These are phyloP conservation scores for Leccinellum rugosiceps DNA, from an alignment of 768 basidiomycete genomes.

Conservation along the genomic window DNA sequence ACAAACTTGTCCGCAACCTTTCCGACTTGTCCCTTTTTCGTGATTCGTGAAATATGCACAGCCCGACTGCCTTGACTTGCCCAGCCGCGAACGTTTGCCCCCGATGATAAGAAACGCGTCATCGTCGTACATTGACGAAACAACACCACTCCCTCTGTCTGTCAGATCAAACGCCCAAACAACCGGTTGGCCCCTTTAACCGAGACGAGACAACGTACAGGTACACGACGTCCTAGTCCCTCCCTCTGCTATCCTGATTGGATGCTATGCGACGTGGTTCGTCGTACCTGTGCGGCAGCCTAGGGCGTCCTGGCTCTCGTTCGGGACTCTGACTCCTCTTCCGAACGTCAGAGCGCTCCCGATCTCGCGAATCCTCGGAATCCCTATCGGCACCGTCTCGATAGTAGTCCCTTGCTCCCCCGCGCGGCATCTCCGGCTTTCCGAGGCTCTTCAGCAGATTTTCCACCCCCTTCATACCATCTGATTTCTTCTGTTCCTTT, in stretches of 20 bases:
- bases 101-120: background rate
- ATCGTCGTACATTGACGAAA: background rate
- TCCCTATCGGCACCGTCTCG: conserved; percentile 12
- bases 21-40: background rate
- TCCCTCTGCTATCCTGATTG: background rate
- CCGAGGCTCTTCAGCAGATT: conserved; percentile 53
- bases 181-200: background rate
- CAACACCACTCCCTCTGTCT: background rate
- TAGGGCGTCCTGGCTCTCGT: conserved; percentile 5
- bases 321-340: conserved; percentile 20
- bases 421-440: conserved; percentile 21
- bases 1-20: background rate
- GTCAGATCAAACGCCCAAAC: background rate
- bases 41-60: background rate
- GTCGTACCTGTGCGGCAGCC: conserved; percentile 1
- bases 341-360: conserved; percentile 14
- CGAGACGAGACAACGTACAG: conserved; percentile 4
- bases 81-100: background rate
- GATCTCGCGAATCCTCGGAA: conserved; percentile 7
- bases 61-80: background rate
- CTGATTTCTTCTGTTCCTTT: conserved; percentile 52
- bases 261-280: conserved; percentile 1
- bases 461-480: conserved; percentile 64
- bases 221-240: background rate
- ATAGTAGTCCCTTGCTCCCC: conserved; percentile 2